A percentile compares a stretch with the other conserved stretches of the same genome.
These are phyloP conservation scores for Colletotrichum eremochloae DNA, from an alignment of 2,329 filamentous ascomycete species.

Conservation along the genomic window DNA sequence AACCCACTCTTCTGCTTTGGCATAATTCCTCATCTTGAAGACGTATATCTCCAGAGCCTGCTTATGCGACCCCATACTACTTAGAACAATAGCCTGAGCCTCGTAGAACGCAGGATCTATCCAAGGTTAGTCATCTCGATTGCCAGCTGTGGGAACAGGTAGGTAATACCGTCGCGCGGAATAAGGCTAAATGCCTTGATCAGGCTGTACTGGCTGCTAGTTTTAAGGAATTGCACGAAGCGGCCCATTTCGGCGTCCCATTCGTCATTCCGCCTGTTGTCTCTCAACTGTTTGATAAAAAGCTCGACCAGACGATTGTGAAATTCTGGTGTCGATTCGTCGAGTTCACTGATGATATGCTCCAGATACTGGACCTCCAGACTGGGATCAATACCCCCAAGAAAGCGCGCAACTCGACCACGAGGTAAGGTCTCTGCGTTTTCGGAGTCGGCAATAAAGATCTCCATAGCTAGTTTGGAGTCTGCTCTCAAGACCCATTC, in stretches of 20 bases:
- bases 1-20: slow-evolving; percentile 91
- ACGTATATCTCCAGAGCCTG: slow-evolving; percentile 98
- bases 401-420: slow-evolving; percentile 79
- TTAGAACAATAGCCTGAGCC: slow-evolving; percentile 88
- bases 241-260: slow-evolving; percentile 73
- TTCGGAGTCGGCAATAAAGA: slow-evolving; percentile 93
- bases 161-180: slow-evolving; percentile 78
- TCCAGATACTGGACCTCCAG: slow-evolving; percentile 89
- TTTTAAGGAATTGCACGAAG: slow-evolving; percentile 80
- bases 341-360: slow-evolving; percentile 89
- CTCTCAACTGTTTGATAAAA: slow-evolving; percentile 69
- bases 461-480: slow-evolving; percentile 85
- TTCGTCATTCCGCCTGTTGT: slow-evolving; percentile 58
- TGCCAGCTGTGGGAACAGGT: background rate
- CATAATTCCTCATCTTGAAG: slow-evolving; percentile 89
- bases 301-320: slow-evolving; percentile 87
- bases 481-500: slow-evolving; percentile 86
- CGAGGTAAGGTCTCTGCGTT: slow-evolving; percentile 89
- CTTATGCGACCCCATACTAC: slow-evolving; percentile 95
- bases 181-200: slow-evolving; percentile 82
- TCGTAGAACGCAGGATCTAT: slow-evolving; percentile 89
- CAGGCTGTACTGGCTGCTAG: slow-evolving; percentile 84
- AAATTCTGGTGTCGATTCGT: slow-evolving; percentile 86
- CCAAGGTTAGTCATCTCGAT: slow-evolving; percentile 39
- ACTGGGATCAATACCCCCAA: slow-evolving; percentile 75